These are phyloP conservation scores for Backusella luteola DNA, from an alignment of 192 early-diverging fungal genomes.

Conservation along the genomic window DNA sequence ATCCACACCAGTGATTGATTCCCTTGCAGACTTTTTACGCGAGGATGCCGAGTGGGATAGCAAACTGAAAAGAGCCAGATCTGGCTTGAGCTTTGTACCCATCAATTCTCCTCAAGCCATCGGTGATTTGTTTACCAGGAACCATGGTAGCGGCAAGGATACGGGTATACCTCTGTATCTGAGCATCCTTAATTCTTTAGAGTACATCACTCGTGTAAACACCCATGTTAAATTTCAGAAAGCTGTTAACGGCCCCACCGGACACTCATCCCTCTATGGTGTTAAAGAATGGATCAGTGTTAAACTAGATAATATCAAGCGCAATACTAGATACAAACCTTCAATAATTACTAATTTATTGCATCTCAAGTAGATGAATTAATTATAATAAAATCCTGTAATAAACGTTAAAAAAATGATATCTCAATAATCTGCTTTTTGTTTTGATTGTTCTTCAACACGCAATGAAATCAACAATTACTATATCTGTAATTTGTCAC, in stretches of 20 bases:
- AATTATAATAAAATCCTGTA: background rate
- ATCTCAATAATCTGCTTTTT: background rate
- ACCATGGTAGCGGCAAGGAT: background rate
- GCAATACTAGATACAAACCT: background rate
- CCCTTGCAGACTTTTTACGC: background rate
- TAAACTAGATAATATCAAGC: conserved; percentile 6
- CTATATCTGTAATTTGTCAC: too few species aligned
- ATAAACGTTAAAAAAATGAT: too few species aligned
- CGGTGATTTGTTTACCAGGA: background rate
- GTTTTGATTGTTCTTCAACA: background rate
- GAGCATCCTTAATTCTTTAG: background rate
- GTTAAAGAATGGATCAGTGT: conserved; percentile 28
- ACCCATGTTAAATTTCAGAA: conserved; percentile 1
- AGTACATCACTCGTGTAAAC: conserved; percentile 20
- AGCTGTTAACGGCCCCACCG: conserved; percentile 21
- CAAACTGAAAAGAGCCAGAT: conserved; percentile 6
- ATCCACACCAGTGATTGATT: conserved; percentile 22
- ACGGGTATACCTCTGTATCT: background rate
- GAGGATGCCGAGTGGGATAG: conserved; percentile 33
- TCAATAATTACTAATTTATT: background rate
- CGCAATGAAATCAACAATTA: too few species aligned
- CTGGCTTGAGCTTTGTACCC: conserved; percentile 10
- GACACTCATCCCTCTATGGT: conserved; percentile 20
- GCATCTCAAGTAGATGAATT: background rate
- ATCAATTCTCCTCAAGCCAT: background rate